Base-by-base conservation (phyloP, 148 eudicot genomes). In the Tetragonia tetragonoides region DNA sequence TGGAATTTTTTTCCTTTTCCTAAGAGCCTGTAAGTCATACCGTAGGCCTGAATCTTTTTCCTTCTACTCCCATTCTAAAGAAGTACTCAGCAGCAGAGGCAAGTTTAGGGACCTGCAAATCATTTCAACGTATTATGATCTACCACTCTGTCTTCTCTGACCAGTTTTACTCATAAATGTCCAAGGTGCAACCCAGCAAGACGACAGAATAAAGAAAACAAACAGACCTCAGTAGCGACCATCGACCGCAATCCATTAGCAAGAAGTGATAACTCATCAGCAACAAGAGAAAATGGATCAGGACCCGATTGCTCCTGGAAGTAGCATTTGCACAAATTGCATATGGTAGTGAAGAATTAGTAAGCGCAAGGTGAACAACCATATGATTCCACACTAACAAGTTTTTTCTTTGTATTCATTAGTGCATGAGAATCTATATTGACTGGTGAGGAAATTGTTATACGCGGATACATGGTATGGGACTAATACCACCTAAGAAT, bases 1-100 rank as follows among this genome's bases (percentile, higher is more conserved):
- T 28, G 34, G 40, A n/a, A 7, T 10, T 28, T 37, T 44, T 37
- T 21, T 44, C 8, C 7, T 3, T 46, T 6, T 10, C 64, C 4
- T 20, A 10, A 16, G 23, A 18, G 20, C 7, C 23, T 68, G 37
- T 42, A 51, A 76, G 61, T 71, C 85, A 81, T 87, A 94, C 98
- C 65, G 97, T 94, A 67, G 98, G 98, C 44, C 98, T 88, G 57
- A 94, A 94, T 51, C 93, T 87, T 81, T 94, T 94, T 78, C 98
- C 98, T 86, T 94, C 97, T 49, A 92, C 92, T 75, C 98, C 98
- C 85, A 89, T 67, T 78, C 89, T 94, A 84, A 94, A 94, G 81
- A 94, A 94, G 83, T 94, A 90, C 80, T 92, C 97, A 17, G 95
- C 98, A 79, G 95, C 98, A 72, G 91, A 88, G 60, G 93, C 97